Evolutionary conservation across 495 filamentous ascomycete species (phyloP), one percentile per base, ranked within the genome.

Genomic region (Neurospora africana): DNA sequence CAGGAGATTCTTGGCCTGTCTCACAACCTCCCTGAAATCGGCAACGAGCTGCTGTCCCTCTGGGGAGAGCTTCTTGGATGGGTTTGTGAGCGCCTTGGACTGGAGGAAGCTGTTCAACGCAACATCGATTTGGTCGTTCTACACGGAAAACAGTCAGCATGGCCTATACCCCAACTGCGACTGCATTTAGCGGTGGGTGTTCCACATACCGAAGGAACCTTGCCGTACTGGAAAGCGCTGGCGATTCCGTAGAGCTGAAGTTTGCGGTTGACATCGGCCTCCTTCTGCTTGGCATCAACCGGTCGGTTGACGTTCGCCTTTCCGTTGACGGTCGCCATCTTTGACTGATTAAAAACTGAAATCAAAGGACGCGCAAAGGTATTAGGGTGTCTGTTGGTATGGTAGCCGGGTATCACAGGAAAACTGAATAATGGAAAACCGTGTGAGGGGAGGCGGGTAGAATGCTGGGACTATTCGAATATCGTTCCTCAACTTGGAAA

Each of bases 101-200:
- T 83, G 83, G 68, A 97, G 85, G 76, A 91, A 91, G 75, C 89
- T 93, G 84, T 97, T 97, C 77, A 99, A 81, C 30, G 95, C 93
- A 19, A 97, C 86, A 84, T 98, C 95, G 80, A 97, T 97, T 84
- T 99, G 95, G 74, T 94, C 91, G 82, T 99, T 99, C 84, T 86
- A 68, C 23, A 65, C n/a, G 0, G 86, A 75, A 72, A 4, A 21
- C 19, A n/a, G 72, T 80, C 37, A 78, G 78, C 69, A n/a, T 65
- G 10, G 33, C 7, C 27, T 27, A 33, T 33, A 30, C 8, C 53
- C 44, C 19, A 7, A 15, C 19, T 33, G 36, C 69, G 33, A 71
- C 23, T 38, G 68, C 68, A 44, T 40, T 19, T 65, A 68, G 8
- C 68, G 40, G 44, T 61, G 9, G 15, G 17, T 61, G 33, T 35